phyloP scores from a whole-genome alignment of 371 early-diverging fungal genomes.

The Capniomyces stellatus region DNA sequence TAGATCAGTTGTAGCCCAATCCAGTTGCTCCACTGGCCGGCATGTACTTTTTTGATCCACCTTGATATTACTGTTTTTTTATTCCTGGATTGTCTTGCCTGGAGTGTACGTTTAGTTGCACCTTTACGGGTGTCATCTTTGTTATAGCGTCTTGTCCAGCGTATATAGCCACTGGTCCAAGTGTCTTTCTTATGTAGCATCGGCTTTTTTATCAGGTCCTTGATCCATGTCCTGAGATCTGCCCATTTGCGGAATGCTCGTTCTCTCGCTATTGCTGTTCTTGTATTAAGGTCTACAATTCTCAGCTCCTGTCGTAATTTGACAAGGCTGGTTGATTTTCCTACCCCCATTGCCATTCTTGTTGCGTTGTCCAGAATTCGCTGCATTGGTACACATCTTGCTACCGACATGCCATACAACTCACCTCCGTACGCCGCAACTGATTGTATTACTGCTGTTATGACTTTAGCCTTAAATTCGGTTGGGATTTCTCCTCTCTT shows the following conservation, averaged over 20 bases:
- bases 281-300: not conserved
- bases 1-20: too few relatives aligned
- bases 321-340: not conserved
- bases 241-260: not conserved
- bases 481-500: not conserved
- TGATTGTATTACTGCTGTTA: not conserved
- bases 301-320: not conserved
- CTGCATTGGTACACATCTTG: not conserved
- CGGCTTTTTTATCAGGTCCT: not conserved
- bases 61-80: too few relatives aligned
- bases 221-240: not conserved
- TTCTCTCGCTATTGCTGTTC: not conserved
- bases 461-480: not conserved
- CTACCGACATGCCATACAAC: not conserved
- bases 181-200: not conserved
- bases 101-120: too few relatives aligned
- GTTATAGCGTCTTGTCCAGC: not conserved
- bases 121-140: too few relatives aligned
- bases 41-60: too few relatives aligned
- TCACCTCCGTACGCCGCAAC: not conserved
- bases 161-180: not conserved
- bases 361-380: not conserved
- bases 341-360: not conserved
- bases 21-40: too few relatives aligned
- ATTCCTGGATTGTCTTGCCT: too few relatives aligned